Base-by-base conservation (phyloP, 2,329 filamentous ascomycete species). In the Westerdykella sp. region DNA sequence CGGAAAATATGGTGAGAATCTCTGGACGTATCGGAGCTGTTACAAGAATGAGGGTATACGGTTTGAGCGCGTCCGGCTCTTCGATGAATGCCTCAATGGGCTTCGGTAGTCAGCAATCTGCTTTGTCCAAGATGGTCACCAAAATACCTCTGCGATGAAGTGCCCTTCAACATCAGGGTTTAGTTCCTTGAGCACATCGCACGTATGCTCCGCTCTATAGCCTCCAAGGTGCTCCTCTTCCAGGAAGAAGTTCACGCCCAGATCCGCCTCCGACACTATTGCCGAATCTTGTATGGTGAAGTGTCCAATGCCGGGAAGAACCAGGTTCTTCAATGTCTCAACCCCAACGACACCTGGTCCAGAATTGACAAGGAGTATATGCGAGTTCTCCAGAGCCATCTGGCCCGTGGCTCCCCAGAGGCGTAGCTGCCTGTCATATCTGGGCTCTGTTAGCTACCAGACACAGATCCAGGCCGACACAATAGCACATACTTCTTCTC, bases 181-280 rank as follows among this genome's bases (percentile, higher is more conserved):
- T 47, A 98, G 74, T 67, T 98, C 94, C 48, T 81, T 75, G 35
- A 98, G 74, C 42, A 91, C 74, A 48, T 83, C 81, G 45, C 84
- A 83, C 42, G 85, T 86, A 61, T 85, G 83, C 63, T 88, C 78
- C 1, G 91, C 87, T 53, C 93, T 81, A 21, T 81, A 81, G 57
- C 82, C 83, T 41, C 89, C 90, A 31, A 95, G 65, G 51, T 81
- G 84, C 39, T 76, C 73, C 55, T 93, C 81, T 48, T 95, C 87
- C 0, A 98, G 74, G 60, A 98, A 98, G 75, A 98, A 98, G 69
- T 98, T 98, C 49, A 96, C 84, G 4, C 94, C 93, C 34, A 98
- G 73, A 59, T 98, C 93, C 34, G 81, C 75, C 54, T 95, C 84
- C 1, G 73, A 74, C n/a, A 98, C 90, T 2, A 77, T 66, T 1